Evolutionary conservation across 495 filamentous ascomycete genomes (phyloP).

Genomic region (Penicillium dipodomyicola): DNA sequence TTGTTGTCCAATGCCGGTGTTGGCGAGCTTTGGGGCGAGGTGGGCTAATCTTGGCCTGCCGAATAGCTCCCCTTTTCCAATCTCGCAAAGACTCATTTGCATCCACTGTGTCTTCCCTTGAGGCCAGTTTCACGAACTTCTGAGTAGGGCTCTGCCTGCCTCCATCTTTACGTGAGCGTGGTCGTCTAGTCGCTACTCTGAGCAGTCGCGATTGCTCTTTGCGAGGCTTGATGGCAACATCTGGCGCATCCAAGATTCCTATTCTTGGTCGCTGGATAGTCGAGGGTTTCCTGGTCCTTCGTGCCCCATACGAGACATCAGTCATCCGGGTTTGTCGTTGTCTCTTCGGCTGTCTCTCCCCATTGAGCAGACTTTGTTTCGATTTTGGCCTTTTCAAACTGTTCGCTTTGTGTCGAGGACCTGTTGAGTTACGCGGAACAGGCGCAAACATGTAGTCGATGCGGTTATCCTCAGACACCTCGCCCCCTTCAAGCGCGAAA

Average conservation of each 20-base stretch:
- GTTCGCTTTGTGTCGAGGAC: slow-evolving; percentile 24
- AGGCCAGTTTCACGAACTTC: slow-evolving; percentile 73
- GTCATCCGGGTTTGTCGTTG: slow-evolving; percentile 36
- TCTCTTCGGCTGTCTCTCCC: slow-evolving; percentile 25
- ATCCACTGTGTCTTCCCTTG: slow-evolving; percentile 70
- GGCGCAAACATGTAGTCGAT: slow-evolving; percentile 57
- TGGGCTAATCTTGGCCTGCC: slow-evolving; percentile 37
- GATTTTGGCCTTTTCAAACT: slow-evolving; percentile 43
- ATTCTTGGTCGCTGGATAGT: slow-evolving; percentile 45
- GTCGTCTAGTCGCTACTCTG: slow-evolving; percentile 71
- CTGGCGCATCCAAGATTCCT: slow-evolving; percentile 70
- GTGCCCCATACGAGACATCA: slow-evolving; percentile 32
- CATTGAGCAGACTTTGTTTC: slow-evolving; percentile 14
- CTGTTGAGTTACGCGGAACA: slow-evolving; percentile 27
- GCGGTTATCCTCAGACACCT: slow-evolving; percentile 55
- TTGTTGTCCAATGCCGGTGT: slow-evolving; percentile 22
- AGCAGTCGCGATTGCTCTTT: slow-evolving; percentile 65
- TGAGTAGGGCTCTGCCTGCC: slow-evolving; percentile 72
- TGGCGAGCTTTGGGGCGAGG: slow-evolving; percentile 21
- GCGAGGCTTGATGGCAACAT: slow-evolving; percentile 30
- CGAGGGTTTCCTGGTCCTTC: slow-evolving; percentile 27
- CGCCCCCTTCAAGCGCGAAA: slow-evolving; percentile 33
- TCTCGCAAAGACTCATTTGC: slow-evolving; percentile 62
- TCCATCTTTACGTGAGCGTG: slow-evolving; percentile 55
- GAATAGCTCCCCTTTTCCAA: slow-evolving; percentile 74